Evolutionary conservation across 1,284 basidiomycete species (phyloP), one percentile per base, ranked within the genome.

Genomic region (Mycosarcoma mackinlayi): DNA sequence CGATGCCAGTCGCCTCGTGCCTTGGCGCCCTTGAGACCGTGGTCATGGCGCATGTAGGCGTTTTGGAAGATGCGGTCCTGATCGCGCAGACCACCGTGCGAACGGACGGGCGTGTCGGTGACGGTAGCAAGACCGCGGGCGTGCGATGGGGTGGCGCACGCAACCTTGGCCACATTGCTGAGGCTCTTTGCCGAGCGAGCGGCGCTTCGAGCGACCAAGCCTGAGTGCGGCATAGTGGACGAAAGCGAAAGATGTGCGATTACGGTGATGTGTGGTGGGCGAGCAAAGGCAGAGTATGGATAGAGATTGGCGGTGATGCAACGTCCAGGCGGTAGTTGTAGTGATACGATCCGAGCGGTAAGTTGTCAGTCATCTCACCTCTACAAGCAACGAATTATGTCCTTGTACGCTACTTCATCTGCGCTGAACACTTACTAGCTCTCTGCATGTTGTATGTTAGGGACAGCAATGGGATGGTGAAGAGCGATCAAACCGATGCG

Each of bases 1-100:
- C 88, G 87, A 84, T 98, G 94, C 96, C 95, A 98, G 86, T 98
- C 94, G 40, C 95, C 95, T 49, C 95, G 90, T 45, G 90, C 87
- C 90, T 94, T 67, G 45, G 80, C 80, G 41, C 80, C 80, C 67
- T 81, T 81, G 55, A 82, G 73, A 25, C 75, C 66, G 60, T 77
- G 78, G 54, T 82, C 80, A 52, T 82, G 80, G 28, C 79, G 66
- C 68, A 78, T 75, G 67, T 82, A 82, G 47, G 78, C 76, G 62
- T 82, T 82, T 53, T 79, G 76, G 74, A 82, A 82, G 68, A 82
- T 82, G 44, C 80, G 78, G 71, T 82, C 80, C 75, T 82, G 77
- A 69, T 82, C 80, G 19, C 69, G 65, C 19, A 82, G 77, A 31
- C 78, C 78, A 35, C 80, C 80, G 57, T 77, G 50, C n/a, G 62